These are phyloP conservation scores for Davidsoniella neocaledoniae DNA, from an alignment of 2,329 filamentous ascomycete species.

Conservation along the genomic window DNA sequence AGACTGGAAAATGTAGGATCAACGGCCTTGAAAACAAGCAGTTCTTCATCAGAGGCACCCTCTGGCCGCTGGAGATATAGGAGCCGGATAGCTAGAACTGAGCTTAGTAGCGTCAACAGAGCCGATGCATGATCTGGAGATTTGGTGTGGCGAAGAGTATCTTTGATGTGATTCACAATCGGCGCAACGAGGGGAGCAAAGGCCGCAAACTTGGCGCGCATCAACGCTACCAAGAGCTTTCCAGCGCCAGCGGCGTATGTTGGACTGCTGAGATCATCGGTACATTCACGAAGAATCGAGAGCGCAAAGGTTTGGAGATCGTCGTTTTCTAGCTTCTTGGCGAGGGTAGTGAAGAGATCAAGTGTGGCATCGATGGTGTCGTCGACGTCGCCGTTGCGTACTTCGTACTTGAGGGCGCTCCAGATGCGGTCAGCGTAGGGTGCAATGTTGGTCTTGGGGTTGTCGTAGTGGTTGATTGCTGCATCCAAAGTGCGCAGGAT, in stretches of 20 bases:
- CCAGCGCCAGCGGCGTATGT: conserved; percentile 36
- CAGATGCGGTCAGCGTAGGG: conserved; percentile 36
- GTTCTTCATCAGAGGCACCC: conserved; percentile 21
- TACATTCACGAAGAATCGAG: conserved; percentile 34
- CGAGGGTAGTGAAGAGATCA: conserved; percentile 34
- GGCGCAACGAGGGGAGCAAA: conserved; percentile 32
- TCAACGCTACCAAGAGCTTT: conserved; percentile 32
- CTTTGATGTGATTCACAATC: conserved; percentile 31
- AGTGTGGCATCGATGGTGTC: conserved; percentile 40
- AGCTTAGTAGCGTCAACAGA: conserved; percentile 33
- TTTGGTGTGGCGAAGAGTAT: conserved; percentile 33
- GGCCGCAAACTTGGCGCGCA: conserved; percentile 29
- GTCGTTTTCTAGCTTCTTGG: conserved; percentile 27
- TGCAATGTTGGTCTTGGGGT: conserved; percentile 28
- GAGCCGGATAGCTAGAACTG: conserved; percentile 30
- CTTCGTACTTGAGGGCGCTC: conserved; percentile 45
- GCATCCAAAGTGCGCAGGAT: conserved; percentile 38
- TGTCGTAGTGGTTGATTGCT: conserved; percentile 32
- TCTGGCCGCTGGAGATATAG: conserved; percentile 20
- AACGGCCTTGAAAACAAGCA: conserved; percentile 22
- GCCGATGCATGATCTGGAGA: conserved; percentile 34
- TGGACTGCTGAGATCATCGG: conserved; percentile 34
- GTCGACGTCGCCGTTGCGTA: conserved; percentile 41
- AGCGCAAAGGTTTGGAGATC: conserved; percentile 30
- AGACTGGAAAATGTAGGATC: conserved; percentile 24